These are phyloP conservation scores for Vigna mungo DNA, from an alignment of 306 rosid genomes.

Conservation along the genomic window DNA sequence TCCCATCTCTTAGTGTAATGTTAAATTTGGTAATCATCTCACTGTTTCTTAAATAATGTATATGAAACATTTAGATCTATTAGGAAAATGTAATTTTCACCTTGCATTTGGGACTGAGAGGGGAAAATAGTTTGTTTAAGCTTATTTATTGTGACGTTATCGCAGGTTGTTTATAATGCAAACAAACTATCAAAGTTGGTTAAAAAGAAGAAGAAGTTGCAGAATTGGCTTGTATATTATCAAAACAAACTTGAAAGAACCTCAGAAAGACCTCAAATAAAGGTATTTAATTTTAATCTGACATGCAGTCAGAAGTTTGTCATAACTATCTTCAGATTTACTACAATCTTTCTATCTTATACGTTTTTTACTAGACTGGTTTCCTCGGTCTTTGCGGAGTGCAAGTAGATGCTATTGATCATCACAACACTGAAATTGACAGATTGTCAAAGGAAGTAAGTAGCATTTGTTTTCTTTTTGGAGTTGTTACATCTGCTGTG, in stretches of 20 bases:
- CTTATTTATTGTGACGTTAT: conserved; percentile 32
- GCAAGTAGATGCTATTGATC: conserved; percentile 77
- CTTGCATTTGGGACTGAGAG: conserved; percentile 28
- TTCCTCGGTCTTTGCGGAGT: conserved; percentile 85
- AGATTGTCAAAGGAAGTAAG: conserved; percentile 78
- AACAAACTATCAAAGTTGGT: conserved; percentile 79
- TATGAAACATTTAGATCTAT: conserved; percentile 24
- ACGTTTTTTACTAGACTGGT: conserved; percentile 71
- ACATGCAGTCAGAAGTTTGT: conserved; percentile 30
- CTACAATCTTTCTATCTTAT: conserved; percentile 31
- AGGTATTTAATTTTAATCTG: conserved; percentile 60
- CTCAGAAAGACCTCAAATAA: conserved; percentile 63
- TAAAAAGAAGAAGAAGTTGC: conserved; percentile 80
- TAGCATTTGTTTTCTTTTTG: conserved; percentile 24
- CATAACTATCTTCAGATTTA: conserved; percentile 23
- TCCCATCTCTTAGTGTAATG: conserved; percentile 21
- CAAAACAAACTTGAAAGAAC: conserved; percentile 71
- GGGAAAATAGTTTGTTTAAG: conserved; percentile 19
- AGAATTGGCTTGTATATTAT: conserved; percentile 91
- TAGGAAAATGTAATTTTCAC: conserved; percentile 14
- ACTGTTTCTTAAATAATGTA: conserved; percentile 34
- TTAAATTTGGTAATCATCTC: conserved; percentile 28
- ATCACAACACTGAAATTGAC: conserved; percentile 71
- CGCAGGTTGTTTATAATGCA: conserved; percentile 86
- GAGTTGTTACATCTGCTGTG: conserved; percentile 21